Conservation (phyloP, 208 protist genomes). For the Phytomonas francai region DNA sequence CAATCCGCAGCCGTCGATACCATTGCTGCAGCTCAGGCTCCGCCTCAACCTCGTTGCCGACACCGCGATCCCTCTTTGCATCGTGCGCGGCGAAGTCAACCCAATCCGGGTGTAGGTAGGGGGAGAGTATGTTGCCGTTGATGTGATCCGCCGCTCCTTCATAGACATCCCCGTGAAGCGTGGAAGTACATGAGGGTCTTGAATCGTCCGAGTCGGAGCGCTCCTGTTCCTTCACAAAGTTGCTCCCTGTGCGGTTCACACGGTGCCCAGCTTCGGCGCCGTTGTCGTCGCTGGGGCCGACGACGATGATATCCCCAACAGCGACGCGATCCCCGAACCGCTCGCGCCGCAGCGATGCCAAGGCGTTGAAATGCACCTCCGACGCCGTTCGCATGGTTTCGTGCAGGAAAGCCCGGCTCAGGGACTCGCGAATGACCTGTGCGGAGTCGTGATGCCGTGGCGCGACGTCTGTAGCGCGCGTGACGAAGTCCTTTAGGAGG, state of each 20-base stretch:
- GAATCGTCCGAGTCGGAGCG: not conserved
- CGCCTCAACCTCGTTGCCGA: not conserved
- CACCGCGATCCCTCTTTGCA: not conserved
- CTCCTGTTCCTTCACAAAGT: not conserved
- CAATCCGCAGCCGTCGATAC: conserved; percentile 14
- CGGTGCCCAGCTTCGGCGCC: not conserved
- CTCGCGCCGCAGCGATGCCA: conserved; percentile 63
- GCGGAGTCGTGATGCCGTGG: conserved; percentile 59
- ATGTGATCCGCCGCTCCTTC: conserved; percentile 63
- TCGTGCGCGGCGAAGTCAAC: conserved; percentile 12
- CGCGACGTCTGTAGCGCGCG: conserved; percentile 32
- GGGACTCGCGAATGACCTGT: conserved; percentile 55
- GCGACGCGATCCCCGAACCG: conserved; percentile 24
- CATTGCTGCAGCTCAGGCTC: conserved; percentile 5
- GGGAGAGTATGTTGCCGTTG: conserved; percentile 43
- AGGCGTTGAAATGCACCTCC: conserved; percentile 78
- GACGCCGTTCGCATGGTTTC: conserved; percentile 62
- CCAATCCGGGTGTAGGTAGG: conserved; percentile 39
- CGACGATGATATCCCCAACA: conserved; percentile 47
- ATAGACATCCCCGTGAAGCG: conserved; percentile 27
- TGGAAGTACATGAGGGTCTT: not conserved
- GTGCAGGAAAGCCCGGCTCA: conserved; percentile 46
- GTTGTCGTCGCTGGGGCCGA: not conserved
- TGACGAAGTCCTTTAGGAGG: conserved; percentile 68
- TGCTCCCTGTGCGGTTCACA: not conserved